Base-by-base conservation (phyloP, 805 yeast species). In the Isabelozyma pseudorhagii region DNA sequence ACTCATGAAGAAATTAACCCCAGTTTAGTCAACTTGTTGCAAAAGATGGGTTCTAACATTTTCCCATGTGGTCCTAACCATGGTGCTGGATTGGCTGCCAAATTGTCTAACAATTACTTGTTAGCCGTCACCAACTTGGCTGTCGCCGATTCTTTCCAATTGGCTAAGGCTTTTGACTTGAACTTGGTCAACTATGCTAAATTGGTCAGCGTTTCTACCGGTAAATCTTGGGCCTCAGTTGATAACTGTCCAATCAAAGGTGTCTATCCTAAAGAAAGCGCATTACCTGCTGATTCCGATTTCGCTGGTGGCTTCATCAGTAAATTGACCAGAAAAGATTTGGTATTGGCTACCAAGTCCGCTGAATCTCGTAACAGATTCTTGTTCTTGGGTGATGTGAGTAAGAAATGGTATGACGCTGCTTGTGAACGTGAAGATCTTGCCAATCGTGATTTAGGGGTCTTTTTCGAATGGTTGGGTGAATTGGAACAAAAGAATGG, bases 211-310 rank as follows among this genome's bases (percentile, higher is more conserved):
- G 79, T 76, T 3, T 77, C 82, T 10, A 74, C 82, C 6, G 84
- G 83, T 14, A 72, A 78, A 56, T 66, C 78, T 3, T 79, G 84
- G 84, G 79, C 82, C 11, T 67, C 79, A 3, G 80, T 74, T 29
- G 81, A 77, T 57, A 79, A 79, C 60, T 77, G 79, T 57, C 83
- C 83, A 1, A 80, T 80, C 40, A 74, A 77, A 1, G 79, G 78
- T 7, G 75, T 74, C 7, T 71, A 72, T 52, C 70, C 76, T 1
- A 66, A 64, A 31, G 76, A 69, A 46, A 53, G 54, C 45, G 53
- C 58, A 40, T 52, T 79, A 46, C 83, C 83, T 4, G 69, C 78
- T 10, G 78, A 77, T 40, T 66, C 62, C 6, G 74, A 69, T 38
- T 79, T 70, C 60, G 56, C 67, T 8, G 80, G 80, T 25, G 84